Percentiles rank a stretch among this genome's conserved stretches.
These are phyloP conservation scores for Crithidia thermophila DNA, from an alignment of 208 protist species.

Conservation along the genomic window DNA sequence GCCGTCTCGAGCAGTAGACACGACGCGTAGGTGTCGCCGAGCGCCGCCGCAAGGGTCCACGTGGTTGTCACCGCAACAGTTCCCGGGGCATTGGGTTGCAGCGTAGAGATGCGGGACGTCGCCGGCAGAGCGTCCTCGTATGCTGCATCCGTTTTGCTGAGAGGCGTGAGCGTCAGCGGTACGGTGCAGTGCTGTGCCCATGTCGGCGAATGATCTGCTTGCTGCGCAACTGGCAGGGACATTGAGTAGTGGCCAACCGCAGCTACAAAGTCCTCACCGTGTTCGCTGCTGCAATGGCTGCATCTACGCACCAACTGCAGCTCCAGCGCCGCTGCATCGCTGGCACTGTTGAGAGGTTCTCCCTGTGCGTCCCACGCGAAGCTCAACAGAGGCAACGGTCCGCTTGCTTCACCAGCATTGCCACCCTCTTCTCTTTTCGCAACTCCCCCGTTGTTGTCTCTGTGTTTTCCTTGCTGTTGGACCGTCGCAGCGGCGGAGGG, in stretches of 20 bases:
- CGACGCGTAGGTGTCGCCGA: conserved; percentile 25
- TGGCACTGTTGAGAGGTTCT: conserved; percentile 11
- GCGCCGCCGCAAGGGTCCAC: conserved; percentile 12
- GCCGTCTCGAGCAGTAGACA: conserved; percentile 7
- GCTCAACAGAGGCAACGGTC: too few relatives aligned
- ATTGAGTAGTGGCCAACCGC: too few relatives aligned
- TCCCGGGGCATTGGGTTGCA: not conserved
- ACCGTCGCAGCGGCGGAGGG: not conserved
- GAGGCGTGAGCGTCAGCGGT: not conserved
- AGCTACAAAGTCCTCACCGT: too few relatives aligned
- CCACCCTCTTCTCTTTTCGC: too few relatives aligned
- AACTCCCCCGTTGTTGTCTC: too few relatives aligned
- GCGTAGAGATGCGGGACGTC: not conserved
- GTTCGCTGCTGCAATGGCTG: not conserved
- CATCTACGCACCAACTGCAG: not conserved
- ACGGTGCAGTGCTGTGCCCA: not conserved
- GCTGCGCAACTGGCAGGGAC: too few relatives aligned
- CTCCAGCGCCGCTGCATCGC: not conserved
- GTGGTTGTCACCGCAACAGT: conserved; percentile 9
- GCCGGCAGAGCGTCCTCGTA: not conserved
- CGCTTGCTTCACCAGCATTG: too few relatives aligned
- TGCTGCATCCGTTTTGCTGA: not conserved
- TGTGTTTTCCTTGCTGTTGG: too few relatives aligned
- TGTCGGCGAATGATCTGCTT: conserved; percentile 2
- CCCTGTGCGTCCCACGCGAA: too few relatives aligned